Evolutionary conservation across 2,329 filamentous ascomycete species (phyloP).

Genomic region (Trematosphaeria pertusa): DNA sequence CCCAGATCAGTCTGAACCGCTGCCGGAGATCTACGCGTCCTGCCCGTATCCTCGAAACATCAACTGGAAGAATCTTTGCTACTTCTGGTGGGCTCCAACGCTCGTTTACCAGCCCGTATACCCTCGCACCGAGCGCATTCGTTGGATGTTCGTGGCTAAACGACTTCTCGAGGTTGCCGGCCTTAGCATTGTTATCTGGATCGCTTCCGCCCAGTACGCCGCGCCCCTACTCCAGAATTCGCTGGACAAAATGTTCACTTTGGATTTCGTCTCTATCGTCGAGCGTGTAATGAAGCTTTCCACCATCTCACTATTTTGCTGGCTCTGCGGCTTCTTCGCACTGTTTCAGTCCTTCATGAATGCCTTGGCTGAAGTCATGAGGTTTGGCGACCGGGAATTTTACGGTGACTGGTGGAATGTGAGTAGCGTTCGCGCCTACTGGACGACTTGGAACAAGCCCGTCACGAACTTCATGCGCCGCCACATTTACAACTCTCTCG

Average conservation of each 20-base stretch:
- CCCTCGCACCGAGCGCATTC: slow-evolving; percentile 79
- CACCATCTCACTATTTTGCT: slow-evolving; percentile 93
- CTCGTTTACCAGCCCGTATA: slow-evolving; percentile 97
- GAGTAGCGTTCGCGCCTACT: slow-evolving; percentile 81
- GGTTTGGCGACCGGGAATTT: slow-evolving; percentile 91
- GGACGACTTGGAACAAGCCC: slow-evolving; percentile 97
- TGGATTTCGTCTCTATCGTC: slow-evolving; percentile 81
- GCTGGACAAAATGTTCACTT: slow-evolving; percentile 80
- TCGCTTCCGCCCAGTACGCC: slow-evolving; percentile 92
- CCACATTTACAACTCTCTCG: slow-evolving; percentile 87
- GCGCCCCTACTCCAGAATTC: slow-evolving; percentile 89
- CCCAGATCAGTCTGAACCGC: slow-evolving; percentile 70
- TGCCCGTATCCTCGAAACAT: slow-evolving; percentile 94
- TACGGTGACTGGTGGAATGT: slow-evolving; percentile 98
- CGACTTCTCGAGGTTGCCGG: slow-evolving; percentile 78
- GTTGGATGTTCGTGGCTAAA: slow-evolving; percentile 89
- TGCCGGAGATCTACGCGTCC: slow-evolving; percentile 81
- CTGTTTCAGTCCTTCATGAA: slow-evolving; percentile 94
- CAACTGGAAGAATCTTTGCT: slow-evolving; percentile 83
- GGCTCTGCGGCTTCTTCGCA: slow-evolving; percentile 97
- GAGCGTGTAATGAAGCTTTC: slow-evolving; percentile 94
- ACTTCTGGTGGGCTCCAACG: slow-evolving; percentile 98
- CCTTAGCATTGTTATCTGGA: slow-evolving; percentile 91
- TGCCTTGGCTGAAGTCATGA: slow-evolving; percentile 85
- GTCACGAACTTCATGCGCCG: slow-evolving; percentile 97